phyloP scores from a whole-genome alignment of 352 stramenopile species.

The Peronospora farinosa region DNA sequence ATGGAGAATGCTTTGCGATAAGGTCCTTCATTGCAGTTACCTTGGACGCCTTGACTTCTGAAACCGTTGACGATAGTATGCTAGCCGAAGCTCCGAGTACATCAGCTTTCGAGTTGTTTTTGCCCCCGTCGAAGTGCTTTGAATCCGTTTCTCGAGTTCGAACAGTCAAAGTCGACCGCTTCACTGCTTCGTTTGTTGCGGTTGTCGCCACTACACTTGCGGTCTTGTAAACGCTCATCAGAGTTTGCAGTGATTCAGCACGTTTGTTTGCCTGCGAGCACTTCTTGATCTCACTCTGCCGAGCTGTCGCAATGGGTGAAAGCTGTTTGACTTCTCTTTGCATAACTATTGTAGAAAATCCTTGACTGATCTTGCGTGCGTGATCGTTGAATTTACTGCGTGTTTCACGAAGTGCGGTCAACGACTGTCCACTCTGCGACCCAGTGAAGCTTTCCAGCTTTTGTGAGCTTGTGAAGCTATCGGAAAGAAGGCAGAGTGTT shows the following conservation, averaged over 20 bases:
- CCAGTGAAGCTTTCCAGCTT: conserved; percentile 1
- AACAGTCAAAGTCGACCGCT: conserved; percentile 9
- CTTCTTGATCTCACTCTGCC: conserved; percentile 24
- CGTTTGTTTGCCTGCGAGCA: conserved; percentile 21
- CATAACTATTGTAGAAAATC: not conserved
- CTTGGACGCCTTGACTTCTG: conserved; percentile 15
- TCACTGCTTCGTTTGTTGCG: not conserved
- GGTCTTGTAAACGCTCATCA: conserved; percentile 20
- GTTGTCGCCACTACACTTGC: not conserved
- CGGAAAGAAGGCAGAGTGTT: conserved; percentile 20
- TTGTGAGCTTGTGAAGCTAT: conserved; percentile 6
- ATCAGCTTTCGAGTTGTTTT: conserved; percentile 4
- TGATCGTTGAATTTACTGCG: not conserved
- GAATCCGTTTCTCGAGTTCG: not conserved
- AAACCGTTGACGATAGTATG: conserved; percentile 6
- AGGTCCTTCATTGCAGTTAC: conserved; percentile 32
- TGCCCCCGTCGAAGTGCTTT: conserved; percentile 16
- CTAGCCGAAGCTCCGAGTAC: not conserved
- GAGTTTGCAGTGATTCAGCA: conserved; percentile 18
- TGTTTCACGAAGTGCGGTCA: not conserved
- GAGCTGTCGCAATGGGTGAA: conserved; percentile 6
- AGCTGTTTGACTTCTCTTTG: conserved; percentile 7
- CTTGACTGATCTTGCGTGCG: not conserved
- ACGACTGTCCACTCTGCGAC: not conserved
- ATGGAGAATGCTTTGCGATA: conserved; percentile 26